Percentiles rank a stretch among this genome's conserved stretches.
phyloP scores from a whole-genome alignment of 106 monocot species.

The Acorus calamus region DNA sequence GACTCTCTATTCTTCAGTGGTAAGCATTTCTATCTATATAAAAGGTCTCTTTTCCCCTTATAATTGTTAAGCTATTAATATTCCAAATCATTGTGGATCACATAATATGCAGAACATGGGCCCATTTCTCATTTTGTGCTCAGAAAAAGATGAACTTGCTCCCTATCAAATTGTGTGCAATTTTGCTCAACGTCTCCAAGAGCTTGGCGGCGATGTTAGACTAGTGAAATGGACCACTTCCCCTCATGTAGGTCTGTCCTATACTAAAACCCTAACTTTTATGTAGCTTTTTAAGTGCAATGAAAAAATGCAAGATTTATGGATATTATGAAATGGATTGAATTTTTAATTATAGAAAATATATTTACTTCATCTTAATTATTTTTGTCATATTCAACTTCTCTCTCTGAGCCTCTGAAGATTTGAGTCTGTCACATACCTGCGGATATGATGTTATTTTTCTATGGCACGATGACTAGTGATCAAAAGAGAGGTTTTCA shows the following conservation, averaged over 20 bases:
- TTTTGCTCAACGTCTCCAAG: constrained; percentile 50
- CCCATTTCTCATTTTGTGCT: constrained; percentile 65
- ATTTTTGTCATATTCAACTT: no score
- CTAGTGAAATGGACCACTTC: constrained; percentile 59
- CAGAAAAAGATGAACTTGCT: constrained; percentile 63
- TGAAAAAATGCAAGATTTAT: no score
- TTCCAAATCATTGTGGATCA: neutral
- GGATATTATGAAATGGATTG: no score
- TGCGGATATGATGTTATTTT: no score
- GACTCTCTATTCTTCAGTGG: constrained; percentile 58
- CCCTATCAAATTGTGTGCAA: constrained; percentile 32
- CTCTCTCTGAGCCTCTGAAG: no score
- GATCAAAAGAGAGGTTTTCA: no score
- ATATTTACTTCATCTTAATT: no score
- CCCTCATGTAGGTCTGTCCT: constrained; percentile 53
- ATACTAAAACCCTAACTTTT: neutral
- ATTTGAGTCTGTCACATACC: no score
- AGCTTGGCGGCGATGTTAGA: constrained; percentile 69
- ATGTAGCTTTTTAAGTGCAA: no score
- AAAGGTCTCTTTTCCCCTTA: neutral
- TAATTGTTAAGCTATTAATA: constrained; percentile 1
- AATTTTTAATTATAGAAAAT: no score
- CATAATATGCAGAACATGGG: constrained; percentile 42
- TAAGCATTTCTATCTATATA: constrained; percentile 18
- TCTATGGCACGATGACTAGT: no score